A percentile compares a stretch with the other conserved stretches of the same genome.
Evolutionary conservation across 148 eudicot genomes (phyloP).

Genomic region (Rhododendron vialii): DNA sequence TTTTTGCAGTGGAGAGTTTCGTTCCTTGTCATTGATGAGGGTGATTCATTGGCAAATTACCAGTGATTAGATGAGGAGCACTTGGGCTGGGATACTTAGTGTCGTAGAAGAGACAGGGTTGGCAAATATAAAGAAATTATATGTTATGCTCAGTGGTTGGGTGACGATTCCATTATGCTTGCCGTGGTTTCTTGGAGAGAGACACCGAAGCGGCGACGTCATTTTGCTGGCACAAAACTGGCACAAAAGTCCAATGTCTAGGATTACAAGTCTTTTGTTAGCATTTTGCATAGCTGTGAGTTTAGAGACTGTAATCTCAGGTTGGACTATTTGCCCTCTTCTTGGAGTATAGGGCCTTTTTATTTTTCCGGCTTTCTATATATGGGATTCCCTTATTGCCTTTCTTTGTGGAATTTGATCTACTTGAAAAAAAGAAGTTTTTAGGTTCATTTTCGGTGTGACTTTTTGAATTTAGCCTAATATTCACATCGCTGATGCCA

Average conservation of each 20-base stretch:
- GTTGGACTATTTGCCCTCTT: background rate
- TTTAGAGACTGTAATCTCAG: background rate
- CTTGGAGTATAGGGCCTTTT: background rate
- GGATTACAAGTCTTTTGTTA: background rate
- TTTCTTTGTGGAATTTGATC: background rate
- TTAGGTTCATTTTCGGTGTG: background rate
- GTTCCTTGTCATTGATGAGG: background rate
- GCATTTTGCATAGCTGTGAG: background rate
- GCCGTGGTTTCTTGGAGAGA: background rate
- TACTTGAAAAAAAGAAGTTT: background rate
- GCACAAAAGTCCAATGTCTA: background rate
- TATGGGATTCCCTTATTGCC: background rate
- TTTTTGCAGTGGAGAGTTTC: background rate
- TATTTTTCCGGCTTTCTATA: background rate
- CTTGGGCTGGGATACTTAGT: background rate
- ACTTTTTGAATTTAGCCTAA: background rate
- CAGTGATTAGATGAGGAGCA: background rate
- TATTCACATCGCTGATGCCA: background rate
- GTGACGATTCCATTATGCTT: background rate
- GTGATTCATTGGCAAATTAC: background rate
- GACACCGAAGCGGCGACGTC: background rate
- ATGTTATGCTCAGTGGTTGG: background rate
- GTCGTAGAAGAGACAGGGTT: background rate
- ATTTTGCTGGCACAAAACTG: background rate
- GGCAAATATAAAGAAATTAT: background rate